These are phyloP conservation scores for Gilbertella persicaria DNA, from an alignment of 371 early-diverging fungal genomes.

Conservation along the genomic window DNA sequence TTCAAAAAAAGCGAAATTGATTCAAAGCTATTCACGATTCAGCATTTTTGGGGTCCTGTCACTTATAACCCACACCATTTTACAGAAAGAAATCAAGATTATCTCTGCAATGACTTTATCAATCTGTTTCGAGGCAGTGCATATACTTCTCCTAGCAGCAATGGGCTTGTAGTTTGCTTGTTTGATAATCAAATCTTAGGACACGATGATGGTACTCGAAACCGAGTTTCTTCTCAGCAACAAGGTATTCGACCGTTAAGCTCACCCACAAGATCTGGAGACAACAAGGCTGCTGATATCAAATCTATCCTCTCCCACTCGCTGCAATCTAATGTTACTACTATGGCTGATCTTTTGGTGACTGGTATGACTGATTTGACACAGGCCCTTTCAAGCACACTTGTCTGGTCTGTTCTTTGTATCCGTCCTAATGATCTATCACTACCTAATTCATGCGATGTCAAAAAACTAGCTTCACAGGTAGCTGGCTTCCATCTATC, in stretches of 20 bases:
- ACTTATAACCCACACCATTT: constrained; percentile 74
- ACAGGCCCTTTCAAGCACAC: constrained; percentile 58
- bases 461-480: constrained; percentile 57
- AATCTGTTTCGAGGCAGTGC: constrained; percentile 66
- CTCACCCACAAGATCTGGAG: constrained; percentile 14
- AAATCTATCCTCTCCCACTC: constrained; percentile 12
- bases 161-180: constrained; percentile 75
- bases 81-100: constrained; percentile 69
- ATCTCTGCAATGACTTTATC: constrained; percentile 78
- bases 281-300: constrained; percentile 6
- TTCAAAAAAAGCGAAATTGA: constrained; percentile 45
- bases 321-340: constrained; percentile 18
- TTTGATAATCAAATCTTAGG: constrained; percentile 71
- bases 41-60: constrained; percentile 79
- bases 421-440: constrained; percentile 71
- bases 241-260: constrained; percentile 49
- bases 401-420: constrained; percentile 85
- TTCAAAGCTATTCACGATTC: constrained; percentile 63
- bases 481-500: constrained; percentile 49
- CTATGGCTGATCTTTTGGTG: constrained; percentile 54
- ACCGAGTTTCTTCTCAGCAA: constrained; percentile 32
- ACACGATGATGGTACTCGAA: constrained; percentile 58
- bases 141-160: constrained; percentile 56
- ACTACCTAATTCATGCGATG: constrained; percentile 60
- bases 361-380: constrained; percentile 67